Evolutionary conservation across 306 rosid species (phyloP), one percentile per base, ranked within the genome.

Genomic region (Luffa acutangula): DNA sequence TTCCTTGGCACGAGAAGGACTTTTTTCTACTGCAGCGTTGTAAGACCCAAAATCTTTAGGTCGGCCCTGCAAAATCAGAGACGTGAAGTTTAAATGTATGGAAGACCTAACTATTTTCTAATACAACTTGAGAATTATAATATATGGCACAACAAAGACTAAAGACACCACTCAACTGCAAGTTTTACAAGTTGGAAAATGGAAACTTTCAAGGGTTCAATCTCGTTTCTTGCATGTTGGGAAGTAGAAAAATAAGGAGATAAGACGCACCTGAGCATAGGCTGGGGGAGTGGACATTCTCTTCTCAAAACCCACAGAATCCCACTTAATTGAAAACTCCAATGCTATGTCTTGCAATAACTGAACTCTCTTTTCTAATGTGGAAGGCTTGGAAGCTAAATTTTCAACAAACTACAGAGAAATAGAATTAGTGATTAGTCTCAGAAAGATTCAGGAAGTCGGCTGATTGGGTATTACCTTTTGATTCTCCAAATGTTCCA

Each of bases 291-390:
- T 90, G 41, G 87, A 85, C 97, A 91, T 93, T 84, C 93, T 91
- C 72, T 86, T 85, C 78, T 89, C 96, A 80, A 95, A 93, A 80
- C 90, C 89, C 83, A 75, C 86, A 83, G 92, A 84, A 77, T 95
- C 98, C 97, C 99, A 95, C 81, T 76, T 81, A 86, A 95, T 90
- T 85, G 93, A 87, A 86, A 90, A 93, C 76, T 95, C 97, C 53
- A 60, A 65, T 46, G 97, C 91, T 80, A 95, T 91, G 15, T 90
- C 92, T 81, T 88, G 87, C 96, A 95, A 85, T 79, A 95, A 79
- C 75, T 75, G 81, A 80, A 95, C 87, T 86, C 88, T 95, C 78
- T 84, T 89, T 85, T 93, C 97, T 90, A 91, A 76, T 41, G 96
- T 87, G 73, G 88, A 80, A 81, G 90, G 82, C 87, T 82, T 95